phyloP scores from a whole-genome alignment of 371 early-diverging fungal species.

The Gilbertella persicaria region DNA sequence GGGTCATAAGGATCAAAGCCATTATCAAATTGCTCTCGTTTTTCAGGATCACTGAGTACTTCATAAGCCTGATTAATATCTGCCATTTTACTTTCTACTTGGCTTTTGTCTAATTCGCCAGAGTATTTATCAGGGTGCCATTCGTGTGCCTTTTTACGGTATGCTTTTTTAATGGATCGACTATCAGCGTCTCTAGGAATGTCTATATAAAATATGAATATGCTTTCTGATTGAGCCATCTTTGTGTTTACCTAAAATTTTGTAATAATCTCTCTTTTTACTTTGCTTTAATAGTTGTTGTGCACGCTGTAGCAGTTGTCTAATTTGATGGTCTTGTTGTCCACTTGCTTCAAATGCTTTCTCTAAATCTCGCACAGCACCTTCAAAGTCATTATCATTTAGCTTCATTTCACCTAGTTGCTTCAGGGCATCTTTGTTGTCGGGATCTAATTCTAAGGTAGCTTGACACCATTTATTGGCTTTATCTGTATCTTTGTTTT shows the following conservation, averaged over 20 bases:
- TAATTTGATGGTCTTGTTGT: neutral
- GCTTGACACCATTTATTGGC: conserved; percentile 55
- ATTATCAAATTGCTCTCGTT: conserved; percentile 76
- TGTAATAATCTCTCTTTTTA: conserved; percentile 88
- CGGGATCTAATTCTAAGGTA: conserved; percentile 56
- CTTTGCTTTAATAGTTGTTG: conserved; percentile 67
- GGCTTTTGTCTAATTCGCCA: conserved; percentile 75
- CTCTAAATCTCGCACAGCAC: conserved; percentile 68
- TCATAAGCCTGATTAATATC: conserved; percentile 92
- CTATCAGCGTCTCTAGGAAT: conserved; percentile 73
- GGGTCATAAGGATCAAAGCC: conserved; percentile 94
- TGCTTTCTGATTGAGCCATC: no score
- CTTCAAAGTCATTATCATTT: conserved; percentile 72
- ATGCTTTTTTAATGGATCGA: conserved; percentile 90
- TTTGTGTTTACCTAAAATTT: conserved; percentile 69
- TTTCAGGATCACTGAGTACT: conserved; percentile 80
- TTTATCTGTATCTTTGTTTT: conserved; percentile 38
- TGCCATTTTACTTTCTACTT: conserved; percentile 86
- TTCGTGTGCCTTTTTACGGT: conserved; percentile 80
- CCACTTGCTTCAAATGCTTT: conserved; percentile 65
- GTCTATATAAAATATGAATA: conserved; percentile 29
- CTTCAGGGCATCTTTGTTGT: conserved; percentile 71
- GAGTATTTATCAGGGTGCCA: conserved; percentile 90
- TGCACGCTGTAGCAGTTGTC: conserved; percentile 40
- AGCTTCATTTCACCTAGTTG: conserved; percentile 70